Base-by-base conservation (phyloP, 164 flowering plant species). In the Kingdonia uniflora region DNA sequence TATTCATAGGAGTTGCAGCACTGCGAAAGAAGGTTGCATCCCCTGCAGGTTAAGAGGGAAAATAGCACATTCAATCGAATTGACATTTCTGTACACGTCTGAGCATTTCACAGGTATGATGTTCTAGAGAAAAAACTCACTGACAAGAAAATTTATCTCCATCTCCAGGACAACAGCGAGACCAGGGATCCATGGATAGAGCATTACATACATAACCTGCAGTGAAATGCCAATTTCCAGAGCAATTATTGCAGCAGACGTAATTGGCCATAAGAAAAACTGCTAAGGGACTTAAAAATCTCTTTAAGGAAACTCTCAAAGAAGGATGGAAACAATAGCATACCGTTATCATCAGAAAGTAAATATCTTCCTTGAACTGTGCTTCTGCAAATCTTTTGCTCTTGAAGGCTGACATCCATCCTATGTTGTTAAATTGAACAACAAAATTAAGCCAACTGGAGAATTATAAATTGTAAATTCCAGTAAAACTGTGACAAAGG, bases 1-100 rank as follows among this genome's bases (percentile, higher is more conserved):
- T 35, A 86, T 59, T 92, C 99, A 64, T 92, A 92, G 1, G 91
- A 79, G 67, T 80, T 76, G 74, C 97, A 92, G 70, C 99, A 92
- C 58, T 78, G 85, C 46, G 91, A 82, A 58, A 66, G 70, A 64
- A 80, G 69, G 59, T 84, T 86, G 81, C 97, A 92, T 55, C 95
- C 99, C 19, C 96, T 59, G 45, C 87, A 79, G 68, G 64, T 49
- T 49, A 5, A 53, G 49, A 49, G 20, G 65, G 10, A 54, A 63
- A 45, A 11, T 21, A 25, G 14, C 16, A 15, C 17, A 40, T 19
- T 26, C 19, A 60, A 57, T 14, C 19, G 39, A 15, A 52, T 21
- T 49, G 14, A 52, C 14, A 52, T 38, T 33, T 29, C 17, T 38
- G 25, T 17, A 17, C 44, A 57, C 52, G 21, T 19, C 20, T 41